Evolutionary conservation across 768 basidiomycete species (phyloP).

Genomic region (Lactarius pseudohatsudake): DNA sequence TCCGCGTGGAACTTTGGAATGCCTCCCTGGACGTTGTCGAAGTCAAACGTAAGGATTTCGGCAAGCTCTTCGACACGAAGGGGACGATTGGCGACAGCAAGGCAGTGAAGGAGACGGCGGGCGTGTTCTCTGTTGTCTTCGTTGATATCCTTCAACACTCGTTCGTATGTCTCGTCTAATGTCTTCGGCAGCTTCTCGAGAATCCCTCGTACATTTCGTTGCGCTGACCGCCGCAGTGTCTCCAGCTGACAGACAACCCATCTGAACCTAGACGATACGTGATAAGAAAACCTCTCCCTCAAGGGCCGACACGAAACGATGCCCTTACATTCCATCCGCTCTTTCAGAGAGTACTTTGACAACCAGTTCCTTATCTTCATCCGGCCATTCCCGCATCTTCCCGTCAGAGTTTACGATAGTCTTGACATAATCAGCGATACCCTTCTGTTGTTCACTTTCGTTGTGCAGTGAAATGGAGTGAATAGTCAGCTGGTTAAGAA

Average conservation of each 20-base stretch:
- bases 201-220: not conserved
- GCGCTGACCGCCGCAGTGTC: not conserved
- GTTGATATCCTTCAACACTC: not conserved
- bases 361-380: too few relatives aligned
- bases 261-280: too few relatives aligned
- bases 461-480: too few relatives aligned
- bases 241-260: slow-evolving; percentile 5
- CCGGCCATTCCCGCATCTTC: too few relatives aligned
- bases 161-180: slow-evolving; percentile 6
- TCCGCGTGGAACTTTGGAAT: not conserved
- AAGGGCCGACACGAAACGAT: too few relatives aligned
- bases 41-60: slow-evolving; percentile 3
- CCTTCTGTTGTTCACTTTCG: too few relatives aligned
- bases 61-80: slow-evolving; percentile 5
- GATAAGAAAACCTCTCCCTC: too few relatives aligned
- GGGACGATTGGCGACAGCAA: slow-evolving; percentile 3
- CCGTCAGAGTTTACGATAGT: too few relatives aligned
- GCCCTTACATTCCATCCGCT: too few relatives aligned
- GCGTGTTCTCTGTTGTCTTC: not conserved
- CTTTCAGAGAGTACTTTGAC: too few relatives aligned
- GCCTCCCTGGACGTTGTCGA: not conserved
- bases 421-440: too few relatives aligned
- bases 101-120: slow-evolving; percentile 5
- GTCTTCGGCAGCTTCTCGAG: slow-evolving; percentile 5
- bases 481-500: too few relatives aligned